Conservation (phyloP, 2,329 filamentous ascomycete genomes). For the Nemania bipapillata region DNA sequence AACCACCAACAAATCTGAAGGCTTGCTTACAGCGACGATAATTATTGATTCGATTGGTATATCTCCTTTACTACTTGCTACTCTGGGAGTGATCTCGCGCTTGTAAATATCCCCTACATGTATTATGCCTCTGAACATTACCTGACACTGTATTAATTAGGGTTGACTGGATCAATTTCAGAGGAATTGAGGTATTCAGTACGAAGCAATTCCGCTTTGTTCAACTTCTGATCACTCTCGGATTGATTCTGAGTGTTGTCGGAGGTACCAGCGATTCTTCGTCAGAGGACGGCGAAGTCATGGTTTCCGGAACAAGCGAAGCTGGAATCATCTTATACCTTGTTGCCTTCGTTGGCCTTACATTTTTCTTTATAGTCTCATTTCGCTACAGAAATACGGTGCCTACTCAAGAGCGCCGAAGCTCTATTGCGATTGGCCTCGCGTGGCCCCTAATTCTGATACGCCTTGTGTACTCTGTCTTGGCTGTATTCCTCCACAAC, state of each 20-base stretch:
- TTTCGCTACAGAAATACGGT: neutral
- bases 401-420: conserved; percentile 14
- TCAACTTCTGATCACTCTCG: conserved; percentile 5
- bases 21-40: neutral
- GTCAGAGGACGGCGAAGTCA: neutral
- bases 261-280: neutral
- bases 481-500: conserved; percentile 1
- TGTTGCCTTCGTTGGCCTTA: conserved; percentile 7
- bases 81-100: neutral
- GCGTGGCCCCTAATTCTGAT: conserved; percentile 6
- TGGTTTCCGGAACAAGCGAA: neutral
- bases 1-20: neutral
- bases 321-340: neutral
- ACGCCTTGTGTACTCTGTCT: conserved; percentile 7
- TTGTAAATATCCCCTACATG: conserved; percentile 1
- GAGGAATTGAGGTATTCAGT: conserved; percentile 1
- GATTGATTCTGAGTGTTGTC: conserved; percentile 9
- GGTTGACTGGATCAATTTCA: conserved; percentile 1
- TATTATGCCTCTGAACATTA: neutral
- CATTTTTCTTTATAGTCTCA: conserved; percentile 1
- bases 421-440: neutral
- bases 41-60: conserved; percentile 11
- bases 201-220: conserved; percentile 15
- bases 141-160: neutral
- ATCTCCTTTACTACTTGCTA: conserved; percentile 4